Base-by-base conservation (phyloP, 116 monocot genomes). In the Zostera marina region DNA sequence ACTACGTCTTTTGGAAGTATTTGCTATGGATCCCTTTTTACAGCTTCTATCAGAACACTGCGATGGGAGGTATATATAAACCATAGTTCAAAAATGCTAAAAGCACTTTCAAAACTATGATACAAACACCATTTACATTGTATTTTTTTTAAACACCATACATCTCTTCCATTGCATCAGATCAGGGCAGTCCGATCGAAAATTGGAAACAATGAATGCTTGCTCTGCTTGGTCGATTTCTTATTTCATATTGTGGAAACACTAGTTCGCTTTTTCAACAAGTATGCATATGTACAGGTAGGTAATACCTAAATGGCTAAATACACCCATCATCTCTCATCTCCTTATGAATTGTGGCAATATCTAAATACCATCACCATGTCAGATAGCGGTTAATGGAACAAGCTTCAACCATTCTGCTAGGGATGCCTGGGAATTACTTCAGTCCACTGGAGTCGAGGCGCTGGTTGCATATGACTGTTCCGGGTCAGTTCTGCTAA, bases 221-320 rank as follows among this genome's bases (percentile, higher is more conserved):
- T 98, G 68, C 98, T 98, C 44, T 98, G 98, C 54, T 98, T 90
- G 65, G 77, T 98, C 61, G 98, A 98, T 59, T 98, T 98, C 66
- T 69, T 98, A 38, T 98, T 98, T 71, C 85, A 98, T 69, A 67
- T 98, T 61, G 98, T 98, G 15, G 98, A 98, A 72, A 98, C 98
- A 22, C 74, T 98, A 2, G 90, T 98, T 73, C 90, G 98, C 4
- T 98, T 90, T 68, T 98, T 98, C 74, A 98, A 98, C 60, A 98
- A 98, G 60, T 98, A 98, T 79, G 98, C 98, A 56, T 98, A 98
- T 75, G 98, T 98, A 24, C 86, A 85, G 98, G 98, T 98, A 25
- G 14, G 52, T 15, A 43, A 25, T 14, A 22, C n/a, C n/a, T n/a
- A n/a, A n/a, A n/a, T n/a, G n/a, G n/a, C n/a, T n/a, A 5, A 32